Evolutionary conservation across 768 basidiomycete species (phyloP), one percentile per base, ranked within the genome.

Genomic region (Dioszegia crocea): DNA sequence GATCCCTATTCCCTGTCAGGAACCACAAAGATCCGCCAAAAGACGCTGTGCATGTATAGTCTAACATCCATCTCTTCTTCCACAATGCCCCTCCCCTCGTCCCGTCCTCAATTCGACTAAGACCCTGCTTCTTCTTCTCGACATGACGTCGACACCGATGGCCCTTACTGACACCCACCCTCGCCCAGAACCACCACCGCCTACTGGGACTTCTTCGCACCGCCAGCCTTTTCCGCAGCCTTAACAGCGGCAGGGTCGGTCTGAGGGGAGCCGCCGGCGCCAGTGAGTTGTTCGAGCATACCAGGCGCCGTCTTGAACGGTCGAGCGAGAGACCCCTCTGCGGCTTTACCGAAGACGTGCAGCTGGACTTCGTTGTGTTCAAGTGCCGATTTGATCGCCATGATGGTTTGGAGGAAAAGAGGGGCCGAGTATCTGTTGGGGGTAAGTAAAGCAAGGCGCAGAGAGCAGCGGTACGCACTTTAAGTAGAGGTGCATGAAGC

Each of bases 371-470:
- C 62, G 64, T 76, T 76, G 56, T 67, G 68, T 70, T 97, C 93
- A 77, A 88, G 89, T 27, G 93, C 77, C 43, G 82, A 83, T 81
- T 99, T 98, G 71, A 96, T 57, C n/a, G 89, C 89, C 91, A 94
- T 96, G 66, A 99, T 83, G 12, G 84, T 84, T 77, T 97, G 94
- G 65, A 97, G 88, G 80, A 97, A 94, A 65, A 98, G 84, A 6
- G 94, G 47, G 8, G 94, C 74, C 94, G 93, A 9, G 29, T 27
- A 56, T 33, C 39, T 14, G 33, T 6, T 33, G 21, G 24, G 9
- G 5, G 19, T 41, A 11, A 38, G 31, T 19, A 36, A 23, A 14
- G n/a, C n/a, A 27, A 5, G 80, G 8, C 33, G 33, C 14, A 33
- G 14, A 33, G 33, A 33, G 33, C 33, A 94, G 93, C 74, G 6